A percentile compares a stretch with the other conserved stretches of the same genome.
Evolutionary conservation across 352 stramenopile genomes (phyloP).

Genomic region (Phytophthora pistaciae): DNA sequence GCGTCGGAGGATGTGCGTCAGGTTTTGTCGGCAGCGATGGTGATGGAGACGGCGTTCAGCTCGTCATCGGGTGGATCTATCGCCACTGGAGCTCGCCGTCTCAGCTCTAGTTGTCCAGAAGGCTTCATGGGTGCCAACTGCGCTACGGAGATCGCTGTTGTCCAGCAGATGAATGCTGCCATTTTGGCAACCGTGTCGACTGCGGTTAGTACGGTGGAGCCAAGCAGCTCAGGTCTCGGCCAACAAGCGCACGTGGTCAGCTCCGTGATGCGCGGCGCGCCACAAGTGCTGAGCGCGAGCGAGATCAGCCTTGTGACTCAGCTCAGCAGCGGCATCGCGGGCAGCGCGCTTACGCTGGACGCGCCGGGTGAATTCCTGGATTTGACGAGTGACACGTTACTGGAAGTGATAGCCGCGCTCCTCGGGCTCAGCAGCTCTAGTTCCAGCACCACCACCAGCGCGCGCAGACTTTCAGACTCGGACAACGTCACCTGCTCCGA

Average conservation of each 20-base stretch:
- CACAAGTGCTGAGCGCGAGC: constrained; percentile 40
- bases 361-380: constrained; percentile 51
- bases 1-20: constrained; percentile 40
- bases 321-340: constrained; percentile 50
- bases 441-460: background rate
- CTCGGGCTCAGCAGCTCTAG: constrained; percentile 30
- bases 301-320: constrained; percentile 47
- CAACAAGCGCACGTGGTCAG: constrained; percentile 62
- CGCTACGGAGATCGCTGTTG: constrained; percentile 37
- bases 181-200: constrained; percentile 56
- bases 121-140: constrained; percentile 60
- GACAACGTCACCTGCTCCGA: constrained; percentile 11
- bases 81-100: too few relatives aligned
- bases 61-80: constrained; percentile 4
- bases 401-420: constrained; percentile 55
- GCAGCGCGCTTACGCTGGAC: constrained; percentile 54
- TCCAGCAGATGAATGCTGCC: constrained; percentile 48
- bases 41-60: constrained; percentile 54
- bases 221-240: constrained; percentile 51
- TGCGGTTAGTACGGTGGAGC: constrained; percentile 42
- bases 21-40: constrained; percentile 52
- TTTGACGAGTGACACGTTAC: constrained; percentile 46
- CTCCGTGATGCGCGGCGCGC: constrained; percentile 50
- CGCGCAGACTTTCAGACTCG: constrained; percentile 21
- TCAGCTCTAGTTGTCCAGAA: constrained; percentile 17